phyloP scores from a whole-genome alignment of 257 asterid species.

The Penstemon davidsonii region DNA sequence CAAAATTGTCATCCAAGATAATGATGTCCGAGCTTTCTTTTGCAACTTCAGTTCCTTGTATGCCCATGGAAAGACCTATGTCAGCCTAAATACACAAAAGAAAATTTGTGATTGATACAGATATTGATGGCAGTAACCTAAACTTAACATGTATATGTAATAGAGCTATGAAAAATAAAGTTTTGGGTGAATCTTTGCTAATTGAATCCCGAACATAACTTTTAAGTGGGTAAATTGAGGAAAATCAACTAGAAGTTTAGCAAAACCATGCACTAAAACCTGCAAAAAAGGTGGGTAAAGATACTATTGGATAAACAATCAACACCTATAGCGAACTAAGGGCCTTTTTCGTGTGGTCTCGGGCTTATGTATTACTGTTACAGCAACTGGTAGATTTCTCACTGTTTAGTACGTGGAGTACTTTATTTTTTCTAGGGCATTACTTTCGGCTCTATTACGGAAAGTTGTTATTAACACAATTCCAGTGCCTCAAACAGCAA shows the following conservation, averaged over 20 bases:
- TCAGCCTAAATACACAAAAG: conserved; percentile 62
- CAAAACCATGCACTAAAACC: background rate
- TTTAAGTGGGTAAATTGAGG: background rate
- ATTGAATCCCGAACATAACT: background rate
- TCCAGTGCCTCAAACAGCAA: background rate
- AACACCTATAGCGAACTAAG: too few species aligned
- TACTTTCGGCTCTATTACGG: too few species aligned
- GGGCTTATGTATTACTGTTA: background rate
- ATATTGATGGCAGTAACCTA: conserved; percentile 3
- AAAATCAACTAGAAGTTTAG: background rate
- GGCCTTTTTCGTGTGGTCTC: background rate
- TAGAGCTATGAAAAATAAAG: background rate
- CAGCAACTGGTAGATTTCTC: background rate
- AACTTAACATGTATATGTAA: background rate
- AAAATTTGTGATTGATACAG: conserved; percentile 16
- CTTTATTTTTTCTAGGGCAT: too few species aligned
- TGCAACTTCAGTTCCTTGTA: conserved; percentile 97
- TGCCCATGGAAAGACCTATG: conserved; percentile 96
- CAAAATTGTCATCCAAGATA: conserved; percentile 88
- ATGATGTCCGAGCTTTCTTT: conserved; percentile 98
- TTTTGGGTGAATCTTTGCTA: background rate
- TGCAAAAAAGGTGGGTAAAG: background rate
- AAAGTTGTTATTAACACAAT: background rate
- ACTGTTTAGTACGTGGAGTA: too few species aligned
- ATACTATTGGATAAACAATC: background rate